These are phyloP conservation scores for Fimicolochytrium jonesii DNA, from an alignment of 192 early-diverging fungal species.

Conservation along the genomic window DNA sequence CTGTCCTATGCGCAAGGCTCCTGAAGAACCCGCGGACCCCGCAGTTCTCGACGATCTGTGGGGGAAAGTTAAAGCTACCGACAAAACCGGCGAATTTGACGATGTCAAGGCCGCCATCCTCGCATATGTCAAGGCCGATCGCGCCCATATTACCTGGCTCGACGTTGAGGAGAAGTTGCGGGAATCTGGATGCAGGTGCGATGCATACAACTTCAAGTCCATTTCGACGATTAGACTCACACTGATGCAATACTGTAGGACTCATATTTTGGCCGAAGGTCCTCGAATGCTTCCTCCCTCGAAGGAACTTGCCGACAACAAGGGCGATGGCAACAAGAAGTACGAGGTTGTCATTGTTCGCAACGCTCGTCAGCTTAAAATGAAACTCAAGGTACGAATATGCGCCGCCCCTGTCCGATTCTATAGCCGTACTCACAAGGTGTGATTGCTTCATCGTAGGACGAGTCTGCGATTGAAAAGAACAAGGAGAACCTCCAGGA, in stretches of 20 bases:
- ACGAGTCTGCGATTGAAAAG: background rate
- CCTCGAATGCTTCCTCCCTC: slow-evolving; percentile 6
- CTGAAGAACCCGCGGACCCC: slow-evolving; percentile 1
- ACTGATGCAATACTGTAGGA: background rate
- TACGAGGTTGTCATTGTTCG: slow-evolving; percentile 9
- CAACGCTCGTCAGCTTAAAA: slow-evolving; percentile 8
- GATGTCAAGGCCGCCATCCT: slow-evolving; percentile 9
- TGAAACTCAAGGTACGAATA: slow-evolving; percentile 14
- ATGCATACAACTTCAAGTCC: background rate
- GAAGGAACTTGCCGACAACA: slow-evolving; percentile 18
- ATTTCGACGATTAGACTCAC: background rate
- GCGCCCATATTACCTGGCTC: slow-evolving; percentile 4
- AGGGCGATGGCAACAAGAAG: slow-evolving; percentile 5
- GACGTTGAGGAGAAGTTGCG: slow-evolving; percentile 3
- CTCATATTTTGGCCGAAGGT: slow-evolving; percentile 11
- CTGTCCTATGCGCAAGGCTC: slow-evolving; percentile 4
- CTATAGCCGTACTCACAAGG: too few species aligned
- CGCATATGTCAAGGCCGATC: background rate
- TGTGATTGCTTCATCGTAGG: too few species aligned
- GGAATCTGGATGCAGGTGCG: too few species aligned
- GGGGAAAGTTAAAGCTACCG: background rate
- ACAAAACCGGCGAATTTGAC: slow-evolving; percentile 12
- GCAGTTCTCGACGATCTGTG: background rate
- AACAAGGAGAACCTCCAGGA: slow-evolving; percentile 9
- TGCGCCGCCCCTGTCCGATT: too few species aligned